phyloP scores from a whole-genome alignment of 345 rosid species.

The Eucalyptus viminalis region DNA sequence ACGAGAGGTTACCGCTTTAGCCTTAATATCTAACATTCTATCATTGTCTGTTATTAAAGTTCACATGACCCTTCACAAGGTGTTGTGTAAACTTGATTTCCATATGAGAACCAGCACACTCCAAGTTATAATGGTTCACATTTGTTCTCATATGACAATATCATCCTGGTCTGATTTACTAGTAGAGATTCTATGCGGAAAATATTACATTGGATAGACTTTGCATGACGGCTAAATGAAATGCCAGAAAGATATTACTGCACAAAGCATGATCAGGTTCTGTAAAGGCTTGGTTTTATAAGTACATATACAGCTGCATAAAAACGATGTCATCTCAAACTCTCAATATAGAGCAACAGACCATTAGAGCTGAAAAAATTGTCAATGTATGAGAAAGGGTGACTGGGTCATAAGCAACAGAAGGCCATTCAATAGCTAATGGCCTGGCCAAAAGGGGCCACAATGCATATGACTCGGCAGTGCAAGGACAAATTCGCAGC shows the following conservation, averaged over 20 bases:
- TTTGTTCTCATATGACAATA: not conserved
- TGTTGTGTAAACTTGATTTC: not conserved
- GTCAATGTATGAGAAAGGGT: not conserved
- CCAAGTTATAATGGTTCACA: not conserved
- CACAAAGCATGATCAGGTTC: not conserved
- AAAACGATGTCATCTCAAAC: not conserved
- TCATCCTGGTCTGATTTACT: not conserved
- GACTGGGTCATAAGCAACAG: not conserved
- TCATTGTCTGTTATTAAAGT: not conserved
- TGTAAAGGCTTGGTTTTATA: not conserved
- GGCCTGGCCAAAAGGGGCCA: not conserved
- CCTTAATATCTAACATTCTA: too few species aligned
- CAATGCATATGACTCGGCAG: conserved; percentile 18
- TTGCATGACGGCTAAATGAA: not conserved
- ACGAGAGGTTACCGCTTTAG: too few species aligned
- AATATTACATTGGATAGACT: too few species aligned
- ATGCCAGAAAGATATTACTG: not conserved
- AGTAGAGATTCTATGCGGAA: too few species aligned
- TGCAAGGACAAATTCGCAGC: conserved; percentile 72
- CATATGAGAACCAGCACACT: not conserved
- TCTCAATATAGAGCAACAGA: not conserved
- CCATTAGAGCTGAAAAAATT: not conserved
- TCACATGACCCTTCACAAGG: not conserved
- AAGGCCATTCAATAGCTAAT: not conserved
- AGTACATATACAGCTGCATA: not conserved